phyloP scores from a whole-genome alignment of 2,329 filamentous ascomycete genomes.

The Boeremia lycopersici region DNA sequence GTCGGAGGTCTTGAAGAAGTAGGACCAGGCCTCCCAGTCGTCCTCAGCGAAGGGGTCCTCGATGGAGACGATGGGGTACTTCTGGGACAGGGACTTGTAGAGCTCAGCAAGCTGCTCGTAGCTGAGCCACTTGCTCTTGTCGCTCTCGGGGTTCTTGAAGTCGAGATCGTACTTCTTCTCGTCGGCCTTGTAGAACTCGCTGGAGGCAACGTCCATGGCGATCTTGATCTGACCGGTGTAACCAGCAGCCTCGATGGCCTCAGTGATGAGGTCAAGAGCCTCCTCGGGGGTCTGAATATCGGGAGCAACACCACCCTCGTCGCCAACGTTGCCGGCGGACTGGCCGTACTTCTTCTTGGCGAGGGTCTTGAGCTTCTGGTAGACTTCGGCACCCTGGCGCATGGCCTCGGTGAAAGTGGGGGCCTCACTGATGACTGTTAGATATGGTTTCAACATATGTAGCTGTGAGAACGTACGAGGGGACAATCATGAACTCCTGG shows the following conservation, averaged over 20 bases:
- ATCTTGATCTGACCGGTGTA: slow-evolving; percentile 98
- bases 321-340: slow-evolving; percentile 97
- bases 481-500: slow-evolving; percentile 64
- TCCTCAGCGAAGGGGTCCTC: slow-evolving; percentile 99
- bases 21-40: slow-evolving; percentile 99
- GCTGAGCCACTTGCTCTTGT: slow-evolving; percentile 96
- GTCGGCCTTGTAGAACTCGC: slow-evolving; percentile 96
- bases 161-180: slow-evolving; percentile 99
- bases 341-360: slow-evolving; percentile 99
- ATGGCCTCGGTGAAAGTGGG: slow-evolving; percentile 94
- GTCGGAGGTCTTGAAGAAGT: slow-evolving; percentile 99
- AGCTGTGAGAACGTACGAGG: slow-evolving; percentile 45
- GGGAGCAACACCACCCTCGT: slow-evolving; percentile 98
- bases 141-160: slow-evolving; percentile 99
- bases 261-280: slow-evolving; percentile 93
- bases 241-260: slow-evolving; percentile 91
- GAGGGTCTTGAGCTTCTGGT: slow-evolving; percentile 94
- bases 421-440: slow-evolving; percentile 64
- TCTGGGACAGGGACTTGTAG: slow-evolving; percentile 85
- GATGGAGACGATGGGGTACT: slow-evolving; percentile 98
- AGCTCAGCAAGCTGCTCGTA: slow-evolving; percentile 95
- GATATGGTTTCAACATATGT: slow-evolving; percentile 11
- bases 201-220: slow-evolving; percentile 98
- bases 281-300: slow-evolving; percentile 98
- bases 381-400: slow-evolving; percentile 95